These are phyloP conservation scores for Termitomyces sp. DNA, from an alignment of 1,284 basidiomycete species.

Conservation along the genomic window DNA sequence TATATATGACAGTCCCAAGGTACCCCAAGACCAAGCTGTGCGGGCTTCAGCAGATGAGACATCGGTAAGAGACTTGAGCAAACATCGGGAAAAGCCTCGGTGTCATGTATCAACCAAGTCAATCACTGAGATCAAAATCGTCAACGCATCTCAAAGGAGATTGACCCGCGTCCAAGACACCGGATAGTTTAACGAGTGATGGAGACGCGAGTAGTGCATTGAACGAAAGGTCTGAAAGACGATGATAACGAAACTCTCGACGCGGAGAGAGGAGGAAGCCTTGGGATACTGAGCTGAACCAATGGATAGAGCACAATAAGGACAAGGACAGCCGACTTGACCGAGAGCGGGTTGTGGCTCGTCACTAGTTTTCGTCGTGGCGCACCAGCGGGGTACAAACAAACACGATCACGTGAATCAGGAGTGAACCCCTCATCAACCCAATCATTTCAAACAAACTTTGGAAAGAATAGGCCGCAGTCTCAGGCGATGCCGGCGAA, in stretches of 20 bases:
- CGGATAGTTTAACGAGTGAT: background rate
- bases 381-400: slow-evolving; percentile 6
- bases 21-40: too few species aligned
- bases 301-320: too few species aligned
- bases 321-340: too few species aligned
- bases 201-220: background rate
- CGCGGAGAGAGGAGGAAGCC: too few species aligned
- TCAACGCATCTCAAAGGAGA: background rate
- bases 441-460: slow-evolving; percentile 6
- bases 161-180: background rate
- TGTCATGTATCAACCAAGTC: background rate
- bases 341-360: too few species aligned
- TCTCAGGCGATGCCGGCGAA: slow-evolving; percentile 22
- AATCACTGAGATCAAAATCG: background rate
- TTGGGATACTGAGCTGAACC: too few species aligned
- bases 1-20: background rate
- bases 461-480: background rate
- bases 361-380: background rate
- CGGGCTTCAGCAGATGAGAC: background rate
- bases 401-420: slow-evolving; percentile 20
- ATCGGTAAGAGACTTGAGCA: background rate
- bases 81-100: too few species aligned
- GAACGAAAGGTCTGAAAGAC: too few species aligned
- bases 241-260: too few species aligned
- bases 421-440: background rate